A percentile compares a stretch with the other conserved stretches of the same genome.
Conservation (phyloP, 306 rosid genomes). For the Rubus idaeus region DNA sequence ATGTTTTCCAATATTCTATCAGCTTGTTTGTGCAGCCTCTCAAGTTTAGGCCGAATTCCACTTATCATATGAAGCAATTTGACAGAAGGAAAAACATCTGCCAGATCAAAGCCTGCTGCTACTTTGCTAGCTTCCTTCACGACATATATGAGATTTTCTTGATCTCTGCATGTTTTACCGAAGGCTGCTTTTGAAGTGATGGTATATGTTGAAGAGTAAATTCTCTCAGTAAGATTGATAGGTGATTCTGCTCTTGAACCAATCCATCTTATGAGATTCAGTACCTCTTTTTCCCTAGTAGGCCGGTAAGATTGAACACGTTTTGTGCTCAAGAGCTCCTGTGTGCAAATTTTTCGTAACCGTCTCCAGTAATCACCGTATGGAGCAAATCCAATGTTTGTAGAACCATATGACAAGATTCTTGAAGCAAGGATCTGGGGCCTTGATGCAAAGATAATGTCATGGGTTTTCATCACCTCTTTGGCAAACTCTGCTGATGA, state of each 20-base stretch:
- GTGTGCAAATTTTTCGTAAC: conserved; percentile 21
- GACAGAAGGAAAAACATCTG: conserved; percentile 38
- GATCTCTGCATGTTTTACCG: conserved; percentile 31
- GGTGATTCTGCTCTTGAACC: conserved; percentile 9
- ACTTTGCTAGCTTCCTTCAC: background rate
- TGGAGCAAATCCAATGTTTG: conserved; percentile 3
- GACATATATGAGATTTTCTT: conserved; percentile 18
- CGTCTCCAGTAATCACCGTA: conserved; percentile 11
- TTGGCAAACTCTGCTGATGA: conserved; percentile 37
- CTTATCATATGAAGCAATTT: conserved; percentile 23
- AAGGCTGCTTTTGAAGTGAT: conserved; percentile 36
- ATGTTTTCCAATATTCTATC: conserved; percentile 20
- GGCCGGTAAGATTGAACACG: conserved; percentile 39
- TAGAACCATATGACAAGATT: background rate
- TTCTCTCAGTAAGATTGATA: conserved; percentile 25
- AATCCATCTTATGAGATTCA: conserved; percentile 30
- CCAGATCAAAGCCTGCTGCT: conserved; percentile 28
- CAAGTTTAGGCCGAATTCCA: conserved; percentile 30
- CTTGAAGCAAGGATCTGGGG: conserved; percentile 13
- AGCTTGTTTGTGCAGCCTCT: conserved; percentile 8
- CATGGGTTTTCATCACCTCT: conserved; percentile 42
- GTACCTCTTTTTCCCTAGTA: conserved; percentile 41
- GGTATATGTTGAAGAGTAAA: conserved; percentile 5
- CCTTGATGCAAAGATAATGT: conserved; percentile 34
- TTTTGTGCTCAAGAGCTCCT: conserved; percentile 36